phyloP scores from a whole-genome alignment of 1,284 basidiomycete genomes.

The Rhodotorula glutinis region DNA sequence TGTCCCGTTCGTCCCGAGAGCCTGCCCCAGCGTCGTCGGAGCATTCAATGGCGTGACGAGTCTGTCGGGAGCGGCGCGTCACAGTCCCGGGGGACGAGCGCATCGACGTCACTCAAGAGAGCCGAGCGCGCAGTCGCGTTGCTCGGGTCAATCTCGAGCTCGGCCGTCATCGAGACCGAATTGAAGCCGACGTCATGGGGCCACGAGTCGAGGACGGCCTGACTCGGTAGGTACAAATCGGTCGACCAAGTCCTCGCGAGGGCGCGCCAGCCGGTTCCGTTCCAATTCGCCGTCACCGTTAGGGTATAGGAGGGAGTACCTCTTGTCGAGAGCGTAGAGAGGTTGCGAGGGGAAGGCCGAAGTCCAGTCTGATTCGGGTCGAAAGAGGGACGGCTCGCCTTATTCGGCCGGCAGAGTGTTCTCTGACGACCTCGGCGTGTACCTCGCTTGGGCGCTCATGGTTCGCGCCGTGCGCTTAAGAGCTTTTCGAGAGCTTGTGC shows the following conservation, averaged over 20 bases:
- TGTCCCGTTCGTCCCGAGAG: too few species aligned
- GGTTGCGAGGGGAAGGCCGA: conserved; percentile 65
- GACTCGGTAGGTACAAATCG: conserved; percentile 52
- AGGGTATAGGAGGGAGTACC: conserved; percentile 54
- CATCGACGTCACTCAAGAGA: conserved; percentile 48
- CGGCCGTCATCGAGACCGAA: conserved; percentile 62
- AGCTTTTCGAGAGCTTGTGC: not conserved
- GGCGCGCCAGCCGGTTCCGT: conserved; percentile 55
- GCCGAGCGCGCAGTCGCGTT: conserved; percentile 51
- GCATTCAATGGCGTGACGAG: conserved; percentile 61
- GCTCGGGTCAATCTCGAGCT: conserved; percentile 51
- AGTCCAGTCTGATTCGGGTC: conserved; percentile 62
- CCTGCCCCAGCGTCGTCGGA: conserved; percentile 24
- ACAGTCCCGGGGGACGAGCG: conserved; percentile 53
- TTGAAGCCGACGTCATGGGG: conserved; percentile 69
- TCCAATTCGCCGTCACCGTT: conserved; percentile 31
- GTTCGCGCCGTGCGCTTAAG: not conserved
- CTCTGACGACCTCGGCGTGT: conserved; percentile 58
- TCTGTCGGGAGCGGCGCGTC: conserved; percentile 62
- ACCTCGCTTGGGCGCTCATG: conserved; percentile 8
- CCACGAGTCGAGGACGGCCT: conserved; percentile 53
- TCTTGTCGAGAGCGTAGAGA: conserved; percentile 59
- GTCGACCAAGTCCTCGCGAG: conserved; percentile 56
- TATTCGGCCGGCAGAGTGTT: conserved; percentile 52
- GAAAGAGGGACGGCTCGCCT: conserved; percentile 56